Conservation (phyloP, 2,329 filamentous ascomycete species). For the Colletotrichum paranaense region DNA sequence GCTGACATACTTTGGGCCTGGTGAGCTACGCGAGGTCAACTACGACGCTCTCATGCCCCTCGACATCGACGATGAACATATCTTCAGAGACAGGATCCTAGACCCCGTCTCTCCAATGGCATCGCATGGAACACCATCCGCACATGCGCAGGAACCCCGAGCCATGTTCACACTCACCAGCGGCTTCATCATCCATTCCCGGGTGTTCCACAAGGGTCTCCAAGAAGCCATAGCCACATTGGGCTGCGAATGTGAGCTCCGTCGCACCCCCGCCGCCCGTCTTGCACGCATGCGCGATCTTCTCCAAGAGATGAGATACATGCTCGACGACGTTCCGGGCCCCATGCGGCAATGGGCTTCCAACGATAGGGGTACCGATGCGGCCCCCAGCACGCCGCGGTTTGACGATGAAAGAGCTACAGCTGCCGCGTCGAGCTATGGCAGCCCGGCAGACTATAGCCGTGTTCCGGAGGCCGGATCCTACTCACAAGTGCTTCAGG, state of each 20-base stretch:
- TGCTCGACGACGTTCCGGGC: slow-evolving; percentile 43
- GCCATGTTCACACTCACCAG: slow-evolving; percentile 39
- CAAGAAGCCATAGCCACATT: slow-evolving; percentile 34
- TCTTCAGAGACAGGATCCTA: slow-evolving; percentile 39
- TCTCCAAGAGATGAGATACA: slow-evolving; percentile 44
- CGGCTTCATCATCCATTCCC: slow-evolving; percentile 44
- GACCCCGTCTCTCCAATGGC: slow-evolving; percentile 21
- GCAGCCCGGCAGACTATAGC: slow-evolving; percentile 1
- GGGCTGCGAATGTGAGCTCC: slow-evolving; percentile 28
- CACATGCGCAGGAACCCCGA: background rate
- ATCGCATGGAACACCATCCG: slow-evolving; percentile 16
- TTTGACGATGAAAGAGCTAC: slow-evolving; percentile 2
- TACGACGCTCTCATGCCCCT: slow-evolving; percentile 46
- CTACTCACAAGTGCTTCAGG: slow-evolving; percentile 9
- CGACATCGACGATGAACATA: slow-evolving; percentile 46
- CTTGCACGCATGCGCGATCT: slow-evolving; percentile 40
- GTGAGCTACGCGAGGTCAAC: slow-evolving; percentile 42
- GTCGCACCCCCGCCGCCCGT: slow-evolving; percentile 31
- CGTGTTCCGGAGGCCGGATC: background rate
- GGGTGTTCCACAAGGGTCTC: slow-evolving; percentile 40
- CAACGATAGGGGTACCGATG: background rate
- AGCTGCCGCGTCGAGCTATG: slow-evolving; percentile 9
- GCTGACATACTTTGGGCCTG: slow-evolving; percentile 44
- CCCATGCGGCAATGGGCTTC: slow-evolving; percentile 41
- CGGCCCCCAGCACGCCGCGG: background rate